phyloP scores from a whole-genome alignment of 306 rosid species.

The Malus sylvestris region DNA sequence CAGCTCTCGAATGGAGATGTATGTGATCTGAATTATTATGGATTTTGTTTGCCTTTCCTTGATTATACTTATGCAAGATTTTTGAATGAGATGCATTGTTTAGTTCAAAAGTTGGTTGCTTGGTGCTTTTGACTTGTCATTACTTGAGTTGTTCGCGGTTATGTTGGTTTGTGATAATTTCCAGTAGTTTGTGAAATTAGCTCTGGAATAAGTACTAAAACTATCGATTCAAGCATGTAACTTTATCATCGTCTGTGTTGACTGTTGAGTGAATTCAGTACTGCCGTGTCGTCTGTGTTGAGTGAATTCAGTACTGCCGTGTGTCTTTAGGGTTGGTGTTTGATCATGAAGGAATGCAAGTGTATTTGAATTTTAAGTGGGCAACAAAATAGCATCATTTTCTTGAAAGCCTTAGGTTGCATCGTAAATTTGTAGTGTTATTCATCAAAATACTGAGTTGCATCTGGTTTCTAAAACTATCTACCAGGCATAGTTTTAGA shows the following conservation, averaged over 20 bases:
- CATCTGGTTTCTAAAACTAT: not conserved
- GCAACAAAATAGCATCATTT: not conserved
- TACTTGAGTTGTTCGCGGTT: not conserved
- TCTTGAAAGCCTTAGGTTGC: not conserved
- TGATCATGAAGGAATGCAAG: not conserved
- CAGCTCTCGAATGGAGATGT: conserved; percentile 32
- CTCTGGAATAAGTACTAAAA: not conserved
- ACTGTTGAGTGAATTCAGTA: not conserved
- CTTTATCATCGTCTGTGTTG: not conserved
- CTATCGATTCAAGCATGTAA: not conserved
- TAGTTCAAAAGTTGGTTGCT: not conserved
- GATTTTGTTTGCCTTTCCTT: not conserved
- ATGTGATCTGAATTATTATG: not conserved
- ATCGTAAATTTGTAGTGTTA: not conserved
- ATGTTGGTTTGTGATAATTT: not conserved
- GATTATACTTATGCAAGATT: not conserved
- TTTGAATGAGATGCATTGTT: not conserved
- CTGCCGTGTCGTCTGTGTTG: not conserved
- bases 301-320: not conserved
- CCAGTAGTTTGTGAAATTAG: not conserved
- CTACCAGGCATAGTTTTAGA: not conserved
- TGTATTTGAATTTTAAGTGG: not conserved
- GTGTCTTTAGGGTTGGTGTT: not conserved
- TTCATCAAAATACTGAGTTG: not conserved
- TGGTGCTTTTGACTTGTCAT: not conserved